Base-by-base conservation (phyloP, 2,329 filamentous ascomycete genomes). In the Arthrocladium fulminans region DNA sequence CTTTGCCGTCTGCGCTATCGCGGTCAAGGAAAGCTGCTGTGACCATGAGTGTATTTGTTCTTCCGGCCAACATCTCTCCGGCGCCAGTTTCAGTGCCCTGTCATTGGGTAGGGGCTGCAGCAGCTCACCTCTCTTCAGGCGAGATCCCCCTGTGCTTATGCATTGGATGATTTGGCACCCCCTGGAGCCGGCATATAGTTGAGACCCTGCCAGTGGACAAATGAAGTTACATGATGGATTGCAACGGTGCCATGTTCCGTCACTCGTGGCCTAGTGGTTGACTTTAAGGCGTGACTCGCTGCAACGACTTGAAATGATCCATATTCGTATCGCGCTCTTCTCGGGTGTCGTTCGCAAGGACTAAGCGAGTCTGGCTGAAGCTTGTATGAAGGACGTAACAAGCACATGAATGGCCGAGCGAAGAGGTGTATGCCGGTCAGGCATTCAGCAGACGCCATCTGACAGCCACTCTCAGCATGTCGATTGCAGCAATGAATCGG, bases 61-160 rank as follows among this genome's bases (percentile, higher is more conserved):
- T 79, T 60, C 81, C 85, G 46, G 77, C 78, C n/a, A 86, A 60
- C 44, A 82, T 66, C 22, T 76, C 76, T 22, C 81, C 82, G 50
- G 75, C 74, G 1, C 83, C 84, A 63, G 83, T 74, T 40, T 82
- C 70, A 17, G 83, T 58, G 3, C 65, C 67, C 42, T 65, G 55
- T 15, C 73, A 55, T 23, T 63, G 61, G 37, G 59, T 69, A 13
- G 73, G 68, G 22, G 69, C 70, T 6, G 71, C 68, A n/a, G 79
- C 76, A 43, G 78, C 76, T 8, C 78, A 61, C n/a, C 85, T 84
- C 22, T 86, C 85, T 9, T 92, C 80, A 15, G 80, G 78, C 87
- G 86, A 94, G 15, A 90, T 74, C 8, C 76, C 2, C 84, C 83
- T 52, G 73, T 68, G 62, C 84, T 89, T 52, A 79, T 69, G 60